Base-by-base conservation (phyloP, 2,329 filamentous ascomycete genomes). In the Penicillium sp. region DNA sequence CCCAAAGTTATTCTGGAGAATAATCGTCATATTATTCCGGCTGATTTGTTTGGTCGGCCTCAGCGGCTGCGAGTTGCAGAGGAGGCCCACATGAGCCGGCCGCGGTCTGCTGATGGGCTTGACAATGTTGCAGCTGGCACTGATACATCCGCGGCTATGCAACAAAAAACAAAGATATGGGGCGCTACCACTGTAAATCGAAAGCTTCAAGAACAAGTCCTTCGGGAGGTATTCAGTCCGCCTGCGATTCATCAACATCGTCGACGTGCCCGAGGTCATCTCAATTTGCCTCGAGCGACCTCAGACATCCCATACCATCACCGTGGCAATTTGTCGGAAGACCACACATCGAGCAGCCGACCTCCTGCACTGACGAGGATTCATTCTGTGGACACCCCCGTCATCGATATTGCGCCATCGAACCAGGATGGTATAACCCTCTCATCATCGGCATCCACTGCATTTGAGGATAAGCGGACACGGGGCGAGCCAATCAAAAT, bases 1-100 rank as follows among this genome's bases (percentile, higher is more conserved):
- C 92, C 93, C 2, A 93, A 94, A 36, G 93, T 97, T 43, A 91
- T 94, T 0, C 91, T 97, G 57, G 90, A 93, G 67, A 92, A 97
- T 71, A 97, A 97, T 70, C 86, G 89, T 60, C 93, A 97, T 69
- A 96, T 97, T 54, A 86, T 97, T 37, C 93, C 93, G 1, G 86
- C 91, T 42, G 90, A 90, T 65, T 81, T 97, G 24, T 88, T 97
- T 46, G 85, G 87, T 50, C 81, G 87, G 16, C 80, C 86, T 28
- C 80, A 74, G 48, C 64, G 74, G 54, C 70, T 73, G n/a, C 66
- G 67, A 26, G 71, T 71, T 18, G 63, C 70, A 5, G 70, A 75
- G 54, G 69, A 67, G 36, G 59, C 63, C 6, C 51, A 56, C 6
- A 54, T 63, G 11, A 50, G 45, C 21, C 59, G 62, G 24, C 57